Evolutionary conservation across 1,284 basidiomycete genomes (phyloP).

Genomic region (Trichosporon sp.): DNA sequence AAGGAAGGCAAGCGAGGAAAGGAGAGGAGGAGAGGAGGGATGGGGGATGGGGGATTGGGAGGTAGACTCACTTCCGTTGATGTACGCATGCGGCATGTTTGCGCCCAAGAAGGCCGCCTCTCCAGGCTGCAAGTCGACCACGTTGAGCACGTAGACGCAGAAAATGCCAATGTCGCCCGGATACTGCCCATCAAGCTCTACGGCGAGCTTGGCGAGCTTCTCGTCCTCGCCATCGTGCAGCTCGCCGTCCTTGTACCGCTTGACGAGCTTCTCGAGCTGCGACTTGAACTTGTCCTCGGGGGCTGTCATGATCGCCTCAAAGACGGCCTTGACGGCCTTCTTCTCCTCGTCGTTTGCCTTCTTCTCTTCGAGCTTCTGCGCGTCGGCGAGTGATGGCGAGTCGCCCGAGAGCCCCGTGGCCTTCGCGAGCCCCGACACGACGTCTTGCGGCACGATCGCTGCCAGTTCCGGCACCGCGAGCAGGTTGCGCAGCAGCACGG

Average conservation of each 20-base stretch:
- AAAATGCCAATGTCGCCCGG: slow-evolving; percentile 91
- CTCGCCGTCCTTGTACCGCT: slow-evolving; percentile 56
- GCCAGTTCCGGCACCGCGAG: slow-evolving; percentile 70
- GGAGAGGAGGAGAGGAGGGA: too few relatives aligned
- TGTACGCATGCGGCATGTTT: slow-evolving; percentile 94
- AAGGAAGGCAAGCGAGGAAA: too few relatives aligned
- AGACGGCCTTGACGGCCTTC: slow-evolving; percentile 64
- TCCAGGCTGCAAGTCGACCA: slow-evolving; percentile 70
- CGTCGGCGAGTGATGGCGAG: slow-evolving; percentile 16
- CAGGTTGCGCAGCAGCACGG: slow-evolving; percentile 64
- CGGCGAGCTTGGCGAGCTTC: slow-evolving; percentile 62
- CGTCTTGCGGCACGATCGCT: slow-evolving; percentile 58
- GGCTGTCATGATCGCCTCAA: slow-evolving; percentile 75
- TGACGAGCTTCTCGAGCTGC: slow-evolving; percentile 59
- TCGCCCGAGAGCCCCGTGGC: slow-evolving; percentile 54
- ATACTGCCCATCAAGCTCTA: slow-evolving; percentile 72
- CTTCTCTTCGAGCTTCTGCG: slow-evolving; percentile 11
- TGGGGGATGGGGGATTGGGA: too few relatives aligned
- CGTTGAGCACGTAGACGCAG: slow-evolving; percentile 87
- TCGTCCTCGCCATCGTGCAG: slow-evolving; percentile 43
- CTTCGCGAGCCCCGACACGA: slow-evolving; percentile 51
- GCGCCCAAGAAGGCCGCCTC: slow-evolving; percentile 93
- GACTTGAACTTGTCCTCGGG: slow-evolving; percentile 53
- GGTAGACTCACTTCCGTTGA: slow-evolving; percentile 72
- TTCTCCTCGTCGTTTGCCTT: slow-evolving; percentile 55